These are phyloP conservation scores for Penicillium sp. DNA, from an alignment of 2,329 filamentous ascomycete genomes.

Conservation along the genomic window DNA sequence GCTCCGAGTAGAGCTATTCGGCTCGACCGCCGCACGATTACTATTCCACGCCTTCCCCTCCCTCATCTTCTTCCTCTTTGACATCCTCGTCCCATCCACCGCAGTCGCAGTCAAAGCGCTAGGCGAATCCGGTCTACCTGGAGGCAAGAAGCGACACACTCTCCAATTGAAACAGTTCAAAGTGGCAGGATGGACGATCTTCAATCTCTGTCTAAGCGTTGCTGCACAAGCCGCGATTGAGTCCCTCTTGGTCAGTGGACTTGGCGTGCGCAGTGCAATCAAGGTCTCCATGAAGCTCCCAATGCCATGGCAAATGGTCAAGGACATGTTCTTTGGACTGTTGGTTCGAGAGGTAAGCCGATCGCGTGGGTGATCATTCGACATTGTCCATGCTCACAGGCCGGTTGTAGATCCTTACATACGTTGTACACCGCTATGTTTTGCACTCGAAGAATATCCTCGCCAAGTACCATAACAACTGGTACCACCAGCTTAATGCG, in stretches of 20 bases:
- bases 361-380: not conserved
- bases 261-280: conserved; percentile 55
- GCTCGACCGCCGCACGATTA: conserved; percentile 64
- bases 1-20: conserved; percentile 71
- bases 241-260: conserved; percentile 50
- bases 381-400: not conserved
- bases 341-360: conserved; percentile 55
- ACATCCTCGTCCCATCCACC: conserved; percentile 67
- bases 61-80: conserved; percentile 69
- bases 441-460: conserved; percentile 60
- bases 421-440: conserved; percentile 69
- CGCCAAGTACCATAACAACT: conserved; percentile 54
- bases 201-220: conserved; percentile 56
- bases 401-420: conserved; percentile 42
- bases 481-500: conserved; percentile 55
- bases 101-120: conserved; percentile 68
- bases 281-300: conserved; percentile 60
- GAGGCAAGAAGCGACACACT: conserved; percentile 35
- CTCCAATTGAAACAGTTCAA: conserved; percentile 46
- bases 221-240: conserved; percentile 58
- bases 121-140: conserved; percentile 52
- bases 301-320: conserved; percentile 60
- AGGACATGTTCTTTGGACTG: conserved; percentile 54
- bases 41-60: conserved; percentile 73
- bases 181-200: conserved; percentile 53